Conservation (phyloP, 306 rosid genomes). For the Citrullus mucosospermus region DNA sequence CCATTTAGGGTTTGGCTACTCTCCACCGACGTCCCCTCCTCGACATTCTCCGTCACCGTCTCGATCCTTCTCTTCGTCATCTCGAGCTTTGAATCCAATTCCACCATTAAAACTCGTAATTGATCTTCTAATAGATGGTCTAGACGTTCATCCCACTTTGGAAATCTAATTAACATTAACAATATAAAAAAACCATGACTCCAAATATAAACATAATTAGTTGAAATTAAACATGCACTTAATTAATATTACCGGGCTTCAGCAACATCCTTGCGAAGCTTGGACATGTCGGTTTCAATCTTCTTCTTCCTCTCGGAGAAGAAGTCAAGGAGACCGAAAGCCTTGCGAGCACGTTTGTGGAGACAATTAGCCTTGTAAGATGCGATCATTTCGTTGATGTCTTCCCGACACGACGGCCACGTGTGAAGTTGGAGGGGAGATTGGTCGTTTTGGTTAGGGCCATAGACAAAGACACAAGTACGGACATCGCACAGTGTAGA, state of each 20-base stretch:
- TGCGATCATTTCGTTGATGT: neutral
- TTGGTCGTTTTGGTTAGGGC: neutral
- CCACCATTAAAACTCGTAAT: neutral
- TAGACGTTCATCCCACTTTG: neutral
- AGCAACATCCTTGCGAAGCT: neutral
- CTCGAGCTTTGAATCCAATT: neutral
- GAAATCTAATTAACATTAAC: neutral
- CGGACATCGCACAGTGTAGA: neutral
- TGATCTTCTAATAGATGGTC: neutral
- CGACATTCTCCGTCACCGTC: neutral
- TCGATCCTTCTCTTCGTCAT: neutral
- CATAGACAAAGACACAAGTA: neutral
- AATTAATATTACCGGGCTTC: neutral
- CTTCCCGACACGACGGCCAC: neutral
- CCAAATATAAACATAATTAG: no score
- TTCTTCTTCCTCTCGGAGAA: slow-evolving; percentile 12
- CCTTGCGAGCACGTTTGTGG: neutral
- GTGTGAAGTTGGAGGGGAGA: neutral
- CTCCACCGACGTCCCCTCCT: neutral
- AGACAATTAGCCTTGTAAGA: neutral
- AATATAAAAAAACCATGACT: no score
- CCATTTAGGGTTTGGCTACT: neutral
- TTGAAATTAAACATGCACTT: no score
- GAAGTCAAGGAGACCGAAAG: neutral
- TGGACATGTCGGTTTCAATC: slow-evolving; percentile 4